phyloP scores from a whole-genome alignment of 2,329 filamentous ascomycete species.

The Fusarium incarnatum region DNA sequence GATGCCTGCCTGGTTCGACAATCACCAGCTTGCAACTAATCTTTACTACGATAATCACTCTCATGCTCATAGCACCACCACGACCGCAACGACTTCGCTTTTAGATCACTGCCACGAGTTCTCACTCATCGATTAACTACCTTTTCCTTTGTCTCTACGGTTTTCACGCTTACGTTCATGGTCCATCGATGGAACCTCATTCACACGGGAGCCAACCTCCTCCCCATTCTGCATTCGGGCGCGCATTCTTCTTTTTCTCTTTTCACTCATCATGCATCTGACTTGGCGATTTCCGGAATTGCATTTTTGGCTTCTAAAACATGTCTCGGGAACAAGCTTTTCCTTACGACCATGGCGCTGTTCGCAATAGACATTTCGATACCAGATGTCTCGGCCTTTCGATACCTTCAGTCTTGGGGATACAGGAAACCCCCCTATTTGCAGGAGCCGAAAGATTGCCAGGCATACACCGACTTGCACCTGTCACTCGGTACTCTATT shows the following conservation, averaged over 20 bases:
- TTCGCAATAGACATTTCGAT: conserved; percentile 38
- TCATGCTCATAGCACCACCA: conserved; percentile 45
- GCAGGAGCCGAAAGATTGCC: conserved; percentile 20
- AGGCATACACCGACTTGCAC: conserved; percentile 24
- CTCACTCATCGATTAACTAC: conserved; percentile 36
- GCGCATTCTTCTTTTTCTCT: conserved; percentile 35
- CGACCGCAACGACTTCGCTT: conserved; percentile 47
- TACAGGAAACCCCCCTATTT: conserved; percentile 7
- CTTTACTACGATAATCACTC: conserved; percentile 30
- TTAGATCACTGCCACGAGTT: conserved; percentile 45
- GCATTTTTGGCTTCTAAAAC: conserved; percentile 41
- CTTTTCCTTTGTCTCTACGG: conserved; percentile 27
- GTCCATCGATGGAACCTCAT: conserved; percentile 34
- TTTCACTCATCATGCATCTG: conserved; percentile 36
- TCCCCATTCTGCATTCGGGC: conserved; percentile 40
- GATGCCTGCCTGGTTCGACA: conserved; percentile 22
- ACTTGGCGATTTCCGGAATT: conserved; percentile 34
- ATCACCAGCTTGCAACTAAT: conserved; percentile 27
- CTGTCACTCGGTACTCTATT: conserved; percentile 36
- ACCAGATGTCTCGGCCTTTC: conserved; percentile 40
- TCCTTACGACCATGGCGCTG: conserved; percentile 35
- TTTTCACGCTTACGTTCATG: conserved; percentile 40
- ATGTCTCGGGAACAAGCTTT: conserved; percentile 37
- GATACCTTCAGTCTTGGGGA: conserved; percentile 15
- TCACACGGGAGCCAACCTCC: conserved; percentile 34